Conservation (phyloP, 1,284 basidiomycete species). For the Microbotryum saponariae region DNA sequence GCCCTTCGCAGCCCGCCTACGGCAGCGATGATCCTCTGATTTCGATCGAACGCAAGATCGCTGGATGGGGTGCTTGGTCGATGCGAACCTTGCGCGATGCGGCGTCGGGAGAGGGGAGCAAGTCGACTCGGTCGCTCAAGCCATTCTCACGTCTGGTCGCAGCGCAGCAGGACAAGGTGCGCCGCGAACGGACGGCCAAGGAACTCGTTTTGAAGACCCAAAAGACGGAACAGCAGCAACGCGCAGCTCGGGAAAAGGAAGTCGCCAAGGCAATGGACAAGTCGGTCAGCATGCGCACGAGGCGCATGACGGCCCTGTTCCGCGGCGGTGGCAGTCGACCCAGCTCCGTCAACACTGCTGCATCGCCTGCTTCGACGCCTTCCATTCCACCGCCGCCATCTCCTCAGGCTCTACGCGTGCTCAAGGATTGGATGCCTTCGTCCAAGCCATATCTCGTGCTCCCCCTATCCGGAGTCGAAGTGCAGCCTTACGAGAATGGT, state of each 20-base stretch:
- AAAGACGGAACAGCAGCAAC: constrained; percentile 5
- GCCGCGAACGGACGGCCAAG: background rate
- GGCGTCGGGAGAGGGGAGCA: constrained; percentile 2
- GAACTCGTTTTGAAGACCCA: constrained; percentile 4
- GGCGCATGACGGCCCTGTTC: constrained; percentile 9
- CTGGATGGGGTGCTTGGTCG: constrained; percentile 7
- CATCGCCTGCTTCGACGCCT: background rate
- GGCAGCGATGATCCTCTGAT: background rate
- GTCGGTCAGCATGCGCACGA: constrained; percentile 8
- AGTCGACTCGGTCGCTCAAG: constrained; percentile 2
- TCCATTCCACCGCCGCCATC: constrained; percentile 1
- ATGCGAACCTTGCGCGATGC: constrained; percentile 1
- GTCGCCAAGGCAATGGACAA: constrained; percentile 10
- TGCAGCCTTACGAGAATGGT: constrained; percentile 61
- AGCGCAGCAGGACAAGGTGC: constrained; percentile 5
- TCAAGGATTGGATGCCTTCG: constrained; percentile 1
- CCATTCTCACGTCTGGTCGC: constrained; percentile 5
- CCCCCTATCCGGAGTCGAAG: constrained; percentile 60
- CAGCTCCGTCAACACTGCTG: background rate
- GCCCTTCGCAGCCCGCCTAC: background rate
- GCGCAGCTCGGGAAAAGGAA: constrained; percentile 5
- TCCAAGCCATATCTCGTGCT: constrained; percentile 61
- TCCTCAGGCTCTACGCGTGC: background rate
- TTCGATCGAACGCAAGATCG: background rate
- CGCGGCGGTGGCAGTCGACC: background rate